A percentile compares a stretch with the other conserved stretches of the same genome.
phyloP scores from a whole-genome alignment of 495 filamentous ascomycete genomes.

The Acidomyces sp. region DNA sequence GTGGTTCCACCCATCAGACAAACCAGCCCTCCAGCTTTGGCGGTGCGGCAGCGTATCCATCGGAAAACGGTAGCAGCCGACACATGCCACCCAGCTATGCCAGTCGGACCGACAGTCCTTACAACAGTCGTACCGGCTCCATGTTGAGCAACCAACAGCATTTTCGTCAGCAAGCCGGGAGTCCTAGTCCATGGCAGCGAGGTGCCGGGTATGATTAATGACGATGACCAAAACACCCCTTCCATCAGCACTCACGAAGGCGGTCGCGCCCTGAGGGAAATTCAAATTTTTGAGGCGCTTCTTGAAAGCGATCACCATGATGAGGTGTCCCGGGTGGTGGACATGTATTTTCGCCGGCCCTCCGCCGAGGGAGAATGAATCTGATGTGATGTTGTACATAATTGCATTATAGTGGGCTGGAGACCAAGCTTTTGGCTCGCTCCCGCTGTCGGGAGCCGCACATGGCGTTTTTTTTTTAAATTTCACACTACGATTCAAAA shows the following conservation, averaged over 20 bases:
- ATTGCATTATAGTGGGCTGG: too few species aligned
- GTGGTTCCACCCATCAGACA: slow-evolving; percentile 5
- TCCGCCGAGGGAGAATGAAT: background rate
- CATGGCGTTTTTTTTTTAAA: too few species aligned
- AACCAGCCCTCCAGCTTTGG: slow-evolving; percentile 6
- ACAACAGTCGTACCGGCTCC: slow-evolving; percentile 30
- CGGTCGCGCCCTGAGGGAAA: background rate
- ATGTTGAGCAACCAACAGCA: background rate
- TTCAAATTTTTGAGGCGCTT: background rate
- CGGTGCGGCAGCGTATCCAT: slow-evolving; percentile 3
- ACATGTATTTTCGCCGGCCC: slow-evolving; percentile 8
- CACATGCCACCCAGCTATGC: slow-evolving; percentile 6
- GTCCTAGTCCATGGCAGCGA: slow-evolving; percentile 49
- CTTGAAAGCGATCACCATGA: slow-evolving; percentile 1
- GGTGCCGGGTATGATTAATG: slow-evolving; percentile 47
- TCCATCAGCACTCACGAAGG: background rate
- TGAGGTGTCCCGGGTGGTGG: slow-evolving; percentile 10
- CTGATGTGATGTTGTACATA: background rate
- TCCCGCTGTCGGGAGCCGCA: too few species aligned
- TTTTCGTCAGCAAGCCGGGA: slow-evolving; percentile 6
- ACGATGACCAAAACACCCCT: background rate
- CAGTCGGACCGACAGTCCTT: slow-evolving; percentile 30
- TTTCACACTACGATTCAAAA: too few species aligned
- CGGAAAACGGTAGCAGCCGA: slow-evolving; percentile 4
- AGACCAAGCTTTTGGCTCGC: too few species aligned